These are phyloP conservation scores for Chrysochromulina tobinii DNA, from an alignment of 78 protist genomes.

Conservation along the genomic window DNA sequence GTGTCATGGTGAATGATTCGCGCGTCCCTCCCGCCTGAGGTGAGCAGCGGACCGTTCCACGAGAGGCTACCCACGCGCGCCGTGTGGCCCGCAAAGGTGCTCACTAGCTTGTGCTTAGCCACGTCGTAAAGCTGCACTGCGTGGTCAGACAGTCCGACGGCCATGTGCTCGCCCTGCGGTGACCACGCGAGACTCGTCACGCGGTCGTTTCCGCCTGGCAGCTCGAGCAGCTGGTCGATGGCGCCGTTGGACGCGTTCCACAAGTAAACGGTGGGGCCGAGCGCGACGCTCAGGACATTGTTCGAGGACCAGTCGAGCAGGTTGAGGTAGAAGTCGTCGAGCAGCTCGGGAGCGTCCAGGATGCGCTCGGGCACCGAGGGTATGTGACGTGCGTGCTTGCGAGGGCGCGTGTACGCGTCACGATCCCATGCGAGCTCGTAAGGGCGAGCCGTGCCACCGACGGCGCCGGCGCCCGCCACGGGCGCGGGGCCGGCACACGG, in stretches of 20 bases:
- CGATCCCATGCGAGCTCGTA: too few relatives aligned
- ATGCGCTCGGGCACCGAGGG: conserved; percentile 78
- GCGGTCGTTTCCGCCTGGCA: conserved; percentile 53
- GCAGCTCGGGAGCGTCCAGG: conserved; percentile 66
- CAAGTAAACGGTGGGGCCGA: conserved; percentile 91
- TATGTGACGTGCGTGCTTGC: conserved; percentile 60
- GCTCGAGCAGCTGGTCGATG: conserved; percentile 67
- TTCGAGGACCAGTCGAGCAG: conserved; percentile 94
- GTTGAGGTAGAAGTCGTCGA: conserved; percentile 97
- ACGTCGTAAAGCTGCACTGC: conserved; percentile 95
- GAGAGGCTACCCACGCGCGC: conserved; percentile 94
- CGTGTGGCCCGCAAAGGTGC: conserved; percentile 91
- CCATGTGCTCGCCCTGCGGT: conserved; percentile 83
- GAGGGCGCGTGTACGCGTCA: background rate
- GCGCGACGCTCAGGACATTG: conserved; percentile 95
- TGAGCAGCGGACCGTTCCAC: conserved; percentile 94
- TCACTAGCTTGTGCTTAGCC: conserved; percentile 57
- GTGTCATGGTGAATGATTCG: conserved; percentile 91
- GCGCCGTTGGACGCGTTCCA: conserved; percentile 96
- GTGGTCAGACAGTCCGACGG: conserved; percentile 91
- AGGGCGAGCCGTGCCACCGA: too few relatives aligned
- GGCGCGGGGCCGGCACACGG: too few relatives aligned
- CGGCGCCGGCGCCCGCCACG: too few relatives aligned
- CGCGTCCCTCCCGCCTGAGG: conserved; percentile 88
- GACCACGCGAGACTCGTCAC: conserved; percentile 88